Percentiles rank a stretch among this genome's conserved stretches.
Evolutionary conservation across 225 moss, liverwort and hornwort genomes (phyloP).

Genomic region (Asterella californica): DNA sequence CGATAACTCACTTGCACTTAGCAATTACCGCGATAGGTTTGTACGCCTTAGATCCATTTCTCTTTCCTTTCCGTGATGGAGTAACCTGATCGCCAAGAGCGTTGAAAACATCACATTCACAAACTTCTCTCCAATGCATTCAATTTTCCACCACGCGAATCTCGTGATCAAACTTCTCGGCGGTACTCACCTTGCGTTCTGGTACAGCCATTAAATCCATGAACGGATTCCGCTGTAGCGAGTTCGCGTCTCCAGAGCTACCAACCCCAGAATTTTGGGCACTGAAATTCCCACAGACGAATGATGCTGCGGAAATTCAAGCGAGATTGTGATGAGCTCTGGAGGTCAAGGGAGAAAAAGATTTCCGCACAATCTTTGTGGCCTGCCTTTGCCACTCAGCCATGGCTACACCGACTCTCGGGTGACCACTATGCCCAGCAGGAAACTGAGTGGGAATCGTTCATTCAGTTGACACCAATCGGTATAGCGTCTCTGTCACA

Average conservation of each 20-base stretch:
- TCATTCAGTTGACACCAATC: too few species aligned
- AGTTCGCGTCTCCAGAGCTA: background rate
- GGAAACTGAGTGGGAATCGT: too few species aligned
- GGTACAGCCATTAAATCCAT: slow-evolving; percentile 96
- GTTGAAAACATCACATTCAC: background rate
- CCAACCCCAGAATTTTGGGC: slow-evolving; percentile 6
- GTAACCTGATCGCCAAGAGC: slow-evolving; percentile 42
- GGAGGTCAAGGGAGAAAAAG: background rate
- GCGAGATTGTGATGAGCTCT: slow-evolving; percentile 30
- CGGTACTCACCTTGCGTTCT: slow-evolving; percentile 66
- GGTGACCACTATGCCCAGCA: background rate
- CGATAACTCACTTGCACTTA: slow-evolving; percentile 63
- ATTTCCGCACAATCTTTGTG: slow-evolving; percentile 5
- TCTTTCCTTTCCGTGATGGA: slow-evolving; percentile 92
- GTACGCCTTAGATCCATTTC: slow-evolving; percentile 82
- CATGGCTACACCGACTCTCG: slow-evolving; percentile 1
- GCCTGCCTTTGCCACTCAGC: slow-evolving; percentile 25
- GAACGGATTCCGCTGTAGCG: slow-evolving; percentile 19
- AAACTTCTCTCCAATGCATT: background rate
- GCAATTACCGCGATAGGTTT: slow-evolving; percentile 81
- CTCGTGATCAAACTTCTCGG: background rate
- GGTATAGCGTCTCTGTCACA: too few species aligned
- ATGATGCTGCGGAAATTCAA: slow-evolving; percentile 7
- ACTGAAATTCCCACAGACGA: slow-evolving; percentile 8
- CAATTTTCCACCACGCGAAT: background rate